Conservation (phyloP, 345 rosid species). For the Atalantia buxifolia region DNA sequence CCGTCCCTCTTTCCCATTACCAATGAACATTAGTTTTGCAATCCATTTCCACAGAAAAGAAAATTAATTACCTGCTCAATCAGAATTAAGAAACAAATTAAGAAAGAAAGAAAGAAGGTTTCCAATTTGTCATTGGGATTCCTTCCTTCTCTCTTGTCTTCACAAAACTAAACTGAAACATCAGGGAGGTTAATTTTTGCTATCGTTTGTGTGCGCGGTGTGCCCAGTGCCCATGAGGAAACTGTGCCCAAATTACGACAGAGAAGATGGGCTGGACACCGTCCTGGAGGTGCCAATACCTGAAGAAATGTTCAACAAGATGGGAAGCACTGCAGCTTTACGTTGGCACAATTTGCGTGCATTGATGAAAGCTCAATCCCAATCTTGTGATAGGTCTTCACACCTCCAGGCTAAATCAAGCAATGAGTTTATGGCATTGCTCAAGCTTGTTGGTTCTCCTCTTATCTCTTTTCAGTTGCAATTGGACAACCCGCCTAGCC, state of each 20-base stretch:
- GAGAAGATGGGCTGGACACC: slow-evolving; percentile 55
- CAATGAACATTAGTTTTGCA: slow-evolving; percentile 1
- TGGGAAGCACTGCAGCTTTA: slow-evolving; percentile 54
- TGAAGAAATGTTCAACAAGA: slow-evolving; percentile 65
- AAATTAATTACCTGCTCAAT: not conserved
- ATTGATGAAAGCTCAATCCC: slow-evolving; percentile 64
- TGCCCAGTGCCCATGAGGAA: slow-evolving; percentile 38
- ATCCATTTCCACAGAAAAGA: slow-evolving; percentile 1
- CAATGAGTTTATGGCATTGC: slow-evolving; percentile 81
- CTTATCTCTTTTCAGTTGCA: slow-evolving; percentile 76
- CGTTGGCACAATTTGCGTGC: slow-evolving; percentile 80
- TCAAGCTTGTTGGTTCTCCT: slow-evolving; percentile 90
- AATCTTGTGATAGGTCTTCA: slow-evolving; percentile 15
- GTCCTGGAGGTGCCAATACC: slow-evolving; percentile 80
- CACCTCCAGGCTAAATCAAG: slow-evolving; percentile 72
- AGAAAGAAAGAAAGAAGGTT: not conserved
- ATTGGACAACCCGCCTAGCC: slow-evolving; percentile 39
- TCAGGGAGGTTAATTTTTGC: not conserved
- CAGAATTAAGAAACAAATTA: slow-evolving; percentile 15
- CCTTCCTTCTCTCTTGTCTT: no score
- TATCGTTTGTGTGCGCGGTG: no score
- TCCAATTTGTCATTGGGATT: not conserved
- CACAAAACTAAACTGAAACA: not conserved
- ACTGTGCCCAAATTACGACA: slow-evolving; percentile 62
- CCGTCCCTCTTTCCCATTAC: not conserved